phyloP scores from a whole-genome alignment of 2,329 filamentous ascomycete genomes.

The Bertia moriformis region DNA sequence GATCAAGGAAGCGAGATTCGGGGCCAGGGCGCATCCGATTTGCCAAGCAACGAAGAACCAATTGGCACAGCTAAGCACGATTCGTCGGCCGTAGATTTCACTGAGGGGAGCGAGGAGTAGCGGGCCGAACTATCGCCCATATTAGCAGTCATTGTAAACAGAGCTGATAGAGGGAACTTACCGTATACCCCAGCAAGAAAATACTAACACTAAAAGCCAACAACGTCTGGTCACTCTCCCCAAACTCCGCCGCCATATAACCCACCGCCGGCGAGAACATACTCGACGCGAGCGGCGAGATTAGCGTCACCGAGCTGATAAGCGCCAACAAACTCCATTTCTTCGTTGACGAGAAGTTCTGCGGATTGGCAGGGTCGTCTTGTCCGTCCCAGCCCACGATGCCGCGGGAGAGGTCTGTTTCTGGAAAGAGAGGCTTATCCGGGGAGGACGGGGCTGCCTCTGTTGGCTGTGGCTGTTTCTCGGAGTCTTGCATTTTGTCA shows the following conservation, averaged over 20 bases:
- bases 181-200: constrained; percentile 42
- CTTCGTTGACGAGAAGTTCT: constrained; percentile 36
- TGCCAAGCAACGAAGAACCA: constrained; percentile 46
- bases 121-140: constrained; percentile 21
- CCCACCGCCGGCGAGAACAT: constrained; percentile 36
- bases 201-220: constrained; percentile 43
- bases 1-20: constrained; percentile 35
- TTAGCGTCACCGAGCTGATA: constrained; percentile 45
- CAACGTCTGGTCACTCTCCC: constrained; percentile 22
- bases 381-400: constrained; percentile 45
- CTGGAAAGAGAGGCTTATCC: constrained; percentile 19
- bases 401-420: constrained; percentile 33
- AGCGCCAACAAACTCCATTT: constrained; percentile 44
- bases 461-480: no score
- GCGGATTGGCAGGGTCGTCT: constrained; percentile 39
- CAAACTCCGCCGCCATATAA: constrained; percentile 27
- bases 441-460: no score
- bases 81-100: constrained; percentile 49
- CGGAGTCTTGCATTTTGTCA: no score
- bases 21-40: constrained; percentile 48
- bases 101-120: constrained; percentile 40
- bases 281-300: constrained; percentile 51
- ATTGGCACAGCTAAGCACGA: constrained; percentile 40
- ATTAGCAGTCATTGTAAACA: neutral
- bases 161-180: constrained; percentile 9